A percentile compares a stretch with the other conserved stretches of the same genome.
Evolutionary conservation across 805 yeast genomes (phyloP).

Genomic region (Cyberlindnera lachancei): DNA sequence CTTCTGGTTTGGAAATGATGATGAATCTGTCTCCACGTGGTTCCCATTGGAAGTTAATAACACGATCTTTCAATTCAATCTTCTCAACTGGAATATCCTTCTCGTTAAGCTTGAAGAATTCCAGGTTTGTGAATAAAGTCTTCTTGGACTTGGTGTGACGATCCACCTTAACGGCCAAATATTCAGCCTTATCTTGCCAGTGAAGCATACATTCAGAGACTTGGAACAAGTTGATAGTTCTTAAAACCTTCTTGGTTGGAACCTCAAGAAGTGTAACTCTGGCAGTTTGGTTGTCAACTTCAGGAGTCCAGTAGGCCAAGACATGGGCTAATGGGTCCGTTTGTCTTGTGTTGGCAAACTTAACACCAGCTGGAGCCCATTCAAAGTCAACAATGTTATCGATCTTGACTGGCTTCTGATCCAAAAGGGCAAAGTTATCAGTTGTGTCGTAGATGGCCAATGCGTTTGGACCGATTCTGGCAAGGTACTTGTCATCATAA

Average conservation of each 20-base stretch:
- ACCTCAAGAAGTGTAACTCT: constrained; percentile 86
- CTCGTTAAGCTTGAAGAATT: constrained; percentile 81
- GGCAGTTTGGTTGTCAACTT: constrained; percentile 84
- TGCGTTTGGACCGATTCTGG: constrained; percentile 90
- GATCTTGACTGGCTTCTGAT: constrained; percentile 76
- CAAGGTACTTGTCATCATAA: constrained; percentile 84
- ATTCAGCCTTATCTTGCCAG: constrained; percentile 89
- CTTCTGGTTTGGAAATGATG: constrained; percentile 57
- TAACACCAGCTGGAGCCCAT: constrained; percentile 87
- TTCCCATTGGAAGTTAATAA: constrained; percentile 90
- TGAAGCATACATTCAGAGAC: constrained; percentile 83
- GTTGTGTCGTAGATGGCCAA: constrained; percentile 82
- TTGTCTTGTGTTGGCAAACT: constrained; percentile 48
- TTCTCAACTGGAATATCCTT: constrained; percentile 93
- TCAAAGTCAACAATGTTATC: constrained; percentile 86
- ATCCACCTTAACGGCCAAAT: constrained; percentile 88
- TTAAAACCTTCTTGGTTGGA: constrained; percentile 72
- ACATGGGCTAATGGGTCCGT: constrained; percentile 53
- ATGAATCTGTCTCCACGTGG: constrained; percentile 86
- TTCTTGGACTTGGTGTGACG: constrained; percentile 95
- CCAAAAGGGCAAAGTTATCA: constrained; percentile 68
- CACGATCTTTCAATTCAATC: constrained; percentile 85
- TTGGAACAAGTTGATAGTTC: constrained; percentile 92
- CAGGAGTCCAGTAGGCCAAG: constrained; percentile 96
- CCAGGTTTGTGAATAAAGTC: constrained; percentile 84